Conservation (phyloP, 495 filamentous ascomycete genomes). For the Bombardia bombarda region DNA sequence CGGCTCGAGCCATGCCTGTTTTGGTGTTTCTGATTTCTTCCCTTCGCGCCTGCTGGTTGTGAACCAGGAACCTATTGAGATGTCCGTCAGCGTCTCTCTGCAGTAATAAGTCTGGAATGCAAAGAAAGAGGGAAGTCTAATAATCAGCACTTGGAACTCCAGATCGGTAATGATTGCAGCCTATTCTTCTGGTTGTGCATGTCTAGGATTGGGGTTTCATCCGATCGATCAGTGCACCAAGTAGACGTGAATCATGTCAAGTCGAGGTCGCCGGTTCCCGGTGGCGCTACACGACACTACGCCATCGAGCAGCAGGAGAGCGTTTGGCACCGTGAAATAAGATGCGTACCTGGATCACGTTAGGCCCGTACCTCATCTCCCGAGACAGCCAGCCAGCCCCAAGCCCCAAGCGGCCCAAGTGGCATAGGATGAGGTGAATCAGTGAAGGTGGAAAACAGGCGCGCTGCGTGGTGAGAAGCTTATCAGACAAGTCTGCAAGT, state of each 20-base stretch:
- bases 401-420: no score
- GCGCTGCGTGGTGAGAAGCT: neutral
- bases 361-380: neutral
- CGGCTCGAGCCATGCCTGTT: neutral
- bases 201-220: no score
- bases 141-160: no score
- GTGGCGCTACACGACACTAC: neutral
- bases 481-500: neutral
- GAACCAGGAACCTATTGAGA: no score
- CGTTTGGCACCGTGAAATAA: neutral
- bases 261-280: neutral
- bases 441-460: no score
- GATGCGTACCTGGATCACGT: no score
- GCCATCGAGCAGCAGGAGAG: neutral
- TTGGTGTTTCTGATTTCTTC: neutral
- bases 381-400: neutral
- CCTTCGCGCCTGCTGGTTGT: neutral
- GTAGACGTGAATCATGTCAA: no score
- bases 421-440: no score
- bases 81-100: neutral
- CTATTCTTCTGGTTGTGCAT: no score
- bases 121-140: neutral
- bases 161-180: no score
- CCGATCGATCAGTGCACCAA: no score
- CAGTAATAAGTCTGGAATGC: neutral